Percentiles rank a stretch among this genome's conserved stretches.
Conservation (phyloP, 345 rosid species). For the Murraya paniculata region DNA sequence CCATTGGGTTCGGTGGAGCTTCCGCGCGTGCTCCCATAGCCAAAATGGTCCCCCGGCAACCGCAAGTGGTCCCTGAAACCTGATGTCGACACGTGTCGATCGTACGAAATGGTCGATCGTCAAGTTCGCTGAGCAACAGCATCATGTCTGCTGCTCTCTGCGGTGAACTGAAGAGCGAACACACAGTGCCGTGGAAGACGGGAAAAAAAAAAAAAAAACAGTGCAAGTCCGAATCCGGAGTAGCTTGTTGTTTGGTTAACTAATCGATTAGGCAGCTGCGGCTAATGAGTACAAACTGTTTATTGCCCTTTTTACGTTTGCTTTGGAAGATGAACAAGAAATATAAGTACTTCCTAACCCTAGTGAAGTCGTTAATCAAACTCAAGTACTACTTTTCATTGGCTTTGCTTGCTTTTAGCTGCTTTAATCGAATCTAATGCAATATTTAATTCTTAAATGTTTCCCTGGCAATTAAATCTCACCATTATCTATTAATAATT, state of each 20-base stretch:
- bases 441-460: no score
- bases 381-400: not conserved
- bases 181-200: not conserved
- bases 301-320: not conserved
- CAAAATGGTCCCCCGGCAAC: not conserved
- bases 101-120: not conserved
- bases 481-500: no score
- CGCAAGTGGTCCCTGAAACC: constrained; percentile 12
- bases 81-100: not conserved
- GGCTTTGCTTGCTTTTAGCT: no score
- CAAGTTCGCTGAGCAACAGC: not conserved
- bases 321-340: not conserved
- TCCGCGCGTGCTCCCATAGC: not conserved
- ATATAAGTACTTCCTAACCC: no score
- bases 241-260: no score
- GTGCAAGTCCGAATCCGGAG: no score
- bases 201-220: no score
- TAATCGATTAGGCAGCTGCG: no score
- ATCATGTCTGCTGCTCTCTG: not conserved
- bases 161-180: not conserved
- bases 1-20: not conserved
- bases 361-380: not conserved
- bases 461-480: no score
- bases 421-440: no score
- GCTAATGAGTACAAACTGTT: not conserved